Evolutionary conservation across 768 basidiomycete species (phyloP).

Genomic region (Dictyophora rubrovolvata): DNA sequence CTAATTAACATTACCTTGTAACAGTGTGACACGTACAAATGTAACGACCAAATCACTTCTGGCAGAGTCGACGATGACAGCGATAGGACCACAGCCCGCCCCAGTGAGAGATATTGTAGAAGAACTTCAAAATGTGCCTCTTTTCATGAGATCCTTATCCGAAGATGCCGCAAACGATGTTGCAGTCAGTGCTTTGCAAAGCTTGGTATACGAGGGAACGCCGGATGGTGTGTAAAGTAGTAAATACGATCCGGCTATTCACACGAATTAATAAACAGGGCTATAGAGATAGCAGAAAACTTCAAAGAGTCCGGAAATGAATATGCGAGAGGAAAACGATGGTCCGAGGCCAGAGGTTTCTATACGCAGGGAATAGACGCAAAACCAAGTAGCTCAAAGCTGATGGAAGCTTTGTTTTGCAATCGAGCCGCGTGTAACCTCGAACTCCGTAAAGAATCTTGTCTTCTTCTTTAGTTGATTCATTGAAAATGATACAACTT

Average conservation of each 20-base stretch:
- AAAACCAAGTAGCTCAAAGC: constrained; percentile 49
- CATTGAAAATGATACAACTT: background rate
- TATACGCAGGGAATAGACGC: constrained; percentile 87
- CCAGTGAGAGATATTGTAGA: constrained; percentile 28
- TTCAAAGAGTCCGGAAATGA: constrained; percentile 97
- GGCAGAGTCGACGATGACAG: background rate
- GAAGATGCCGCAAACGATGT: constrained; percentile 51
- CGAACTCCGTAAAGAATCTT: constrained; percentile 53
- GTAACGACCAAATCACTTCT: background rate
- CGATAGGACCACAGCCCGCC: constrained; percentile 3
- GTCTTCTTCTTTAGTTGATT: background rate
- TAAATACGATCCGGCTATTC: constrained; percentile 5
- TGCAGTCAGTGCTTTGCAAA: constrained; percentile 74
- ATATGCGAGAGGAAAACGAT: constrained; percentile 79
- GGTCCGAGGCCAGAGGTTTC: constrained; percentile 79
- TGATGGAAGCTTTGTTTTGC: constrained; percentile 62
- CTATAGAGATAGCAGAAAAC: constrained; percentile 73
- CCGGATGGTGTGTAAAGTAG: constrained; percentile 72
- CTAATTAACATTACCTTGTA: constrained; percentile 24
- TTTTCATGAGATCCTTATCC: constrained; percentile 90
- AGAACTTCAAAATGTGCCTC: constrained; percentile 56
- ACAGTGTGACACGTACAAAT: background rate
- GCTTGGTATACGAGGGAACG: constrained; percentile 79
- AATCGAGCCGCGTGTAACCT: constrained; percentile 94
- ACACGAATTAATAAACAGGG: background rate